Evolutionary conservation across 441 rosid species (phyloP).

Genomic region (Eruca vesicaria): DNA sequence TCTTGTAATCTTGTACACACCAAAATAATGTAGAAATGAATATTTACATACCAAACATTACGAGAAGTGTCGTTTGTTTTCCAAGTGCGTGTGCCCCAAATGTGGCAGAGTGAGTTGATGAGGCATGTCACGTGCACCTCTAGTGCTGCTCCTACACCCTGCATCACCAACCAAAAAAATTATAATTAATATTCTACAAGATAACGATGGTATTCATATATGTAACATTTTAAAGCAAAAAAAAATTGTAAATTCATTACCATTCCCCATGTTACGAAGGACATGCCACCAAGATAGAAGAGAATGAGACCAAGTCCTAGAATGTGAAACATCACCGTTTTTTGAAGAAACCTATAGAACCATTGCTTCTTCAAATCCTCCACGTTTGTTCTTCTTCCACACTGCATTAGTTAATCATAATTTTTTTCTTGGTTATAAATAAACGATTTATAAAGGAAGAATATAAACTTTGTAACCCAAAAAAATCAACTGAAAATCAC

Average conservation of each 20-base stretch:
- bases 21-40: not conserved
- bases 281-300: slow-evolving; percentile 65
- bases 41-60: slow-evolving; percentile 29
- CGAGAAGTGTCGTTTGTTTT: slow-evolving; percentile 40
- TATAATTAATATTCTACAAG: not conserved
- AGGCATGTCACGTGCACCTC: slow-evolving; percentile 38
- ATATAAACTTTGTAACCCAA: not conserved
- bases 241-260: slow-evolving; percentile 30
- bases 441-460: not conserved
- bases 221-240: not conserved
- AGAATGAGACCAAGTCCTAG: slow-evolving; percentile 55
- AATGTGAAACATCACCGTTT: slow-evolving; percentile 63
- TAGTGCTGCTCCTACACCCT: slow-evolving; percentile 36
- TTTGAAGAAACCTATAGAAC: slow-evolving; percentile 58
- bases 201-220: not conserved
- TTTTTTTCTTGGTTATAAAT: not conserved
- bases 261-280: slow-evolving; percentile 89
- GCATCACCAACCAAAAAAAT: slow-evolving; percentile 2
- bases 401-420: slow-evolving; percentile 34
- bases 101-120: slow-evolving; percentile 35
- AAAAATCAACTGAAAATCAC: slow-evolving; percentile 28
- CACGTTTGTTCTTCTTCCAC: slow-evolving; percentile 74
- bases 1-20: not conserved
- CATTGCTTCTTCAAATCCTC: slow-evolving; percentile 80
- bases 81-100: slow-evolving; percentile 37